Percentiles rank a stretch among this genome's conserved stretches.
phyloP scores from a whole-genome alignment of 2,329 filamentous ascomycete genomes.

The Dryadomyces quercus-mongolicae region DNA sequence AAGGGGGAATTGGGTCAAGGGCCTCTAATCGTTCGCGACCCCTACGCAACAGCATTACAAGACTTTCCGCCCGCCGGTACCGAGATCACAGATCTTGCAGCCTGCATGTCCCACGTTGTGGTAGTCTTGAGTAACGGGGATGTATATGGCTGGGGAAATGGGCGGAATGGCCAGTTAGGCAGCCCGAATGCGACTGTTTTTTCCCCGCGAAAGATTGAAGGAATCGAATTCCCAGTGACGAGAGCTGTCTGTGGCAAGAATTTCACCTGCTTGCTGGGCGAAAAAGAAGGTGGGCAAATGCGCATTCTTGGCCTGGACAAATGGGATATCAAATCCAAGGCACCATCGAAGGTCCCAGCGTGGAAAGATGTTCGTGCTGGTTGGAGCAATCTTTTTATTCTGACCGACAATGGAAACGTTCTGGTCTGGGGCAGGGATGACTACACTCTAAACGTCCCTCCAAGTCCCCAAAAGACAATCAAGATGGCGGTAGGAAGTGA shows the following conservation, averaged over 20 bases:
- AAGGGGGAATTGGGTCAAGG: conserved; percentile 66
- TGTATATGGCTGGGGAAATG: conserved; percentile 80
- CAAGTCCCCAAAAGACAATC: conserved; percentile 39
- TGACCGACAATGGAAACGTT: conserved; percentile 48
- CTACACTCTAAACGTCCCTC: conserved; percentile 66
- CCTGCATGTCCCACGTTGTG: conserved; percentile 68
- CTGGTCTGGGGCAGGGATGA: conserved; percentile 74
- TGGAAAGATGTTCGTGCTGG: conserved; percentile 65
- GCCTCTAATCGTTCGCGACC: conserved; percentile 33
- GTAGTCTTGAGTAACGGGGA: conserved; percentile 62
- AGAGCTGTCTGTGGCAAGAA: conserved; percentile 71
- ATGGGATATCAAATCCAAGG: conserved; percentile 48
- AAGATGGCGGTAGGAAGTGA: conserved; percentile 79
- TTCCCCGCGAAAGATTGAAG: conserved; percentile 48
- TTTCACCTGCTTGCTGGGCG: conserved; percentile 63
- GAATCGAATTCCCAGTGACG: conserved; percentile 46
- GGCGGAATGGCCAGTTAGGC: conserved; percentile 76
- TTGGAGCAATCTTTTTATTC: conserved; percentile 71
- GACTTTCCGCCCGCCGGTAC: conserved; percentile 52
- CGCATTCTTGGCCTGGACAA: conserved; percentile 64
- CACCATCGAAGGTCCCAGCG: conserved; percentile 36
- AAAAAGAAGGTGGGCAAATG: conserved; percentile 43
- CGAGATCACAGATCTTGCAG: conserved; percentile 51
- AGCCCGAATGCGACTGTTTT: conserved; percentile 38
- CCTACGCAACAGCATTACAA: conserved; percentile 35